Evolutionary conservation across 1,284 basidiomycete genomes (phyloP), one percentile per base, ranked within the genome.

Genomic region (Austroboletus rostrupii): DNA sequence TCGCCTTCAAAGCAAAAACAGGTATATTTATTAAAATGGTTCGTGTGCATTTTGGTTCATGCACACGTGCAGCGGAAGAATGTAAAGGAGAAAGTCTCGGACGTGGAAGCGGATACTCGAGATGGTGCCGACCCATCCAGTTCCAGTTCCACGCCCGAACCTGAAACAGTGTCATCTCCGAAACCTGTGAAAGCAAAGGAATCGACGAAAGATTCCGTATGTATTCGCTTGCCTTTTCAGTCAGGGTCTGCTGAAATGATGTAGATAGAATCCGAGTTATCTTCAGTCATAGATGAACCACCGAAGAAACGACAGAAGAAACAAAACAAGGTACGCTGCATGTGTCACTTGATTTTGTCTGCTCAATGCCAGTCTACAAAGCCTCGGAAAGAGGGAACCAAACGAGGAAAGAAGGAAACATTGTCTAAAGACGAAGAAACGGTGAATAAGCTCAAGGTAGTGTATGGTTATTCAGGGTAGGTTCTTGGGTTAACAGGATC

Each of bases 191-290:
- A 52, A 32, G 43, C 47, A 14, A 47, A 53, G 32, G 48, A 49
- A 23, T 26, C 20, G 29, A 10, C 16, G 7, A n/a, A 20, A 26
- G 62, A 55, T 48, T 61, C 42, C 8, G 66, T 67, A n/a, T 16
- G 66, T 52, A 17, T 38, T 43, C 41, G 16, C 19, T 43, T 41
- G 8, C 3, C 6, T 7, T 8, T 3, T 21, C 13, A 6, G 14
- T 20, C 8, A 23, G 20, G 16, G 13, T 31, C 23, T 41, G 19
- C 33, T 55, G 14, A 59, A 37, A 37, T 13, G 12, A 21, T 32
- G 26, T 70, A 78, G 65, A 79, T 77, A 61, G 83, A 80, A 36
- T 81, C 83, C 3, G 83, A 85, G 48, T 57, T 83, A 44, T 84
- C 83, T 5, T 76, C 77, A 5, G 70, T 85, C 12, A 68, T 78